A percentile compares a stretch with the other conserved stretches of the same genome.
phyloP scores from a whole-genome alignment of 2,329 filamentous ascomycete species.

The Aspergillus versicolor region DNA sequence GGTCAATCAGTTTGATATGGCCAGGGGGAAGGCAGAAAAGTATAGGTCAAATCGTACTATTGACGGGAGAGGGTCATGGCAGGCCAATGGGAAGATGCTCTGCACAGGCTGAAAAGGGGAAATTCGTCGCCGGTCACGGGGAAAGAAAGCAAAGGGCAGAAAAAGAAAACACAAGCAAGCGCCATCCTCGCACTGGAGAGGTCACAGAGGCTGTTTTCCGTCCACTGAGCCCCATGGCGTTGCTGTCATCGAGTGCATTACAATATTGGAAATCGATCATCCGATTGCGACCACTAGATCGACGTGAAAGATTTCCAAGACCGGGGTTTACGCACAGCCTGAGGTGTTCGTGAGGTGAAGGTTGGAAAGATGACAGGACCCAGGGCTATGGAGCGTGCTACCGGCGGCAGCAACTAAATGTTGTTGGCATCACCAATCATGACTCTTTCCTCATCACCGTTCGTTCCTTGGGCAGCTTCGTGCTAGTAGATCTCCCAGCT shows the following conservation, averaged over 20 bases:
- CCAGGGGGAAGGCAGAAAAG: slow-evolving; percentile 10
- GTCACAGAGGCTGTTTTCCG: not conserved
- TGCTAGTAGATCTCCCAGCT: slow-evolving; percentile 14
- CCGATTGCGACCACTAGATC: slow-evolving; percentile 11
- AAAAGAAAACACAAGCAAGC: slow-evolving; percentile 7
- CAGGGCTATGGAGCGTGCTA: slow-evolving; percentile 24
- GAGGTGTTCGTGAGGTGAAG: not conserved
- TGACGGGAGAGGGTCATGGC: slow-evolving; percentile 14
- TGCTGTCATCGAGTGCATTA: not conserved
- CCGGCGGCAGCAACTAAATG: slow-evolving; percentile 17
- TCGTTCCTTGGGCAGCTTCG: slow-evolving; percentile 19
- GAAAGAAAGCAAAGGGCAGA: slow-evolving; percentile 9
- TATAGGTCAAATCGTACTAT: slow-evolving; percentile 21
- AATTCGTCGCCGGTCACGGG: slow-evolving; percentile 1
- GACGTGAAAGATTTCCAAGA: slow-evolving; percentile 18
- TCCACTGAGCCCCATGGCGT: not conserved
- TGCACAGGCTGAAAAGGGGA: slow-evolving; percentile 1
- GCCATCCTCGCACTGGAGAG: not conserved
- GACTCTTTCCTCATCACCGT: slow-evolving; percentile 1
- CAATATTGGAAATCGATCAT: not conserved
- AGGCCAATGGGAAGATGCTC: slow-evolving; percentile 17
- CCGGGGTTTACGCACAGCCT: slow-evolving; percentile 7
- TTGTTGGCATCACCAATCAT: slow-evolving; percentile 2
- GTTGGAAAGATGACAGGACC: slow-evolving; percentile 21
- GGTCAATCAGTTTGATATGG: slow-evolving; percentile 13